These are phyloP conservation scores for Hymenoscyphus repandus DNA, from an alignment of 2,329 filamentous ascomycete genomes.

Conservation along the genomic window DNA sequence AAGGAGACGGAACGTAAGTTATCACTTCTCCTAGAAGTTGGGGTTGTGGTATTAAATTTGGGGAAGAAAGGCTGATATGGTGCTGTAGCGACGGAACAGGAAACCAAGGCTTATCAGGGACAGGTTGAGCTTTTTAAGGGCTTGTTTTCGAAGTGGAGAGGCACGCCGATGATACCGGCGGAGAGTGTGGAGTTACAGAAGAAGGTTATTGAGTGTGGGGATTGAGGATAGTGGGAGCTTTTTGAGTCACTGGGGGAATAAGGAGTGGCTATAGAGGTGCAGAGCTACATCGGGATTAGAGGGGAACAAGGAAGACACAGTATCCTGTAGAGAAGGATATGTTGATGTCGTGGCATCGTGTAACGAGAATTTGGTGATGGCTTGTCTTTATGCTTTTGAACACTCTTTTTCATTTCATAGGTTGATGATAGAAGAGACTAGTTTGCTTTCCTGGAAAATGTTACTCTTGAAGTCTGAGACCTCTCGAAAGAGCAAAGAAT, in stretches of 20 bases:
- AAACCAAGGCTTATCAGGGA: background rate
- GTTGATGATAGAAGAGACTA: too few species aligned
- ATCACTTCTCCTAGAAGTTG: background rate
- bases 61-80: background rate
- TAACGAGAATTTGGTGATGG: too few species aligned
- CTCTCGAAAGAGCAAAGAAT: too few species aligned
- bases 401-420: too few species aligned
- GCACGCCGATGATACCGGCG: conserved; percentile 5
- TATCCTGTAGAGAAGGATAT: too few species aligned
- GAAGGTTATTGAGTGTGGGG: conserved; percentile 17
- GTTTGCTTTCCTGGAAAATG: too few species aligned
- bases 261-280: conserved; percentile 13
- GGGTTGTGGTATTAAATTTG: too few species aligned
- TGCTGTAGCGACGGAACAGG: conserved; percentile 1
- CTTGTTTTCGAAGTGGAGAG: conserved; percentile 12
- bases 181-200: conserved; percentile 16
- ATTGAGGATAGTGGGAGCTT: conserved; percentile 17
- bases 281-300: too few species aligned
- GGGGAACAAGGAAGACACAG: too few species aligned
- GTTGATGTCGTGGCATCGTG: too few species aligned
- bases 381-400: too few species aligned
- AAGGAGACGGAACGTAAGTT: conserved; percentile 22
- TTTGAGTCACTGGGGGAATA: conserved; percentile 16
- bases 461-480: too few species aligned
- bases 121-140: conserved; percentile 5